Evolutionary conservation across 2,329 filamentous ascomycete genomes (phyloP).

Genomic region (Lecanoromycetidae sp.): DNA sequence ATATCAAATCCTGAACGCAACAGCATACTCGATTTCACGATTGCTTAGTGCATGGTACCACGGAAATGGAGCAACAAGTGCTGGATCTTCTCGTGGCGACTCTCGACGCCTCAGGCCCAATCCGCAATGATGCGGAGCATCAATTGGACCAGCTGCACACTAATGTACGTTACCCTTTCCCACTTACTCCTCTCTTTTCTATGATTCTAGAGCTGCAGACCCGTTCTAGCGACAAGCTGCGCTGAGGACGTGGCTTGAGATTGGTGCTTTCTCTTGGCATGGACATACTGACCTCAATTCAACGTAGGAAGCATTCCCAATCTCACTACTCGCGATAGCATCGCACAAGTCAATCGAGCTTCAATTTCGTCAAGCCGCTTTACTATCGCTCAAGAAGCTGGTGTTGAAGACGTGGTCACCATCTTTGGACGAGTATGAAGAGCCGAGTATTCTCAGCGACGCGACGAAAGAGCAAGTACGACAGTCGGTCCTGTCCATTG

Average conservation of each 20-base stretch:
- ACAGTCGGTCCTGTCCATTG: slow-evolving; percentile 62
- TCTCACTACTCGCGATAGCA: slow-evolving; percentile 69
- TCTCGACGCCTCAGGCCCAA: slow-evolving; percentile 61
- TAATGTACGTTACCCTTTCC: too few relatives aligned
- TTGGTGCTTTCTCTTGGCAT: too few relatives aligned
- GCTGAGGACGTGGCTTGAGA: too few relatives aligned
- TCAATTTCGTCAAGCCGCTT: slow-evolving; percentile 68
- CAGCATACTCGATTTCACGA: not conserved
- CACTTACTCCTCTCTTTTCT: too few relatives aligned
- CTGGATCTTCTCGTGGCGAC: slow-evolving; percentile 78
- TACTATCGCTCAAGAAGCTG: slow-evolving; percentile 70
- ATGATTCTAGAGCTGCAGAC: too few relatives aligned
- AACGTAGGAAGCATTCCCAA: slow-evolving; percentile 64
- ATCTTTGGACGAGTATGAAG: slow-evolving; percentile 58
- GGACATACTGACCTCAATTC: too few relatives aligned
- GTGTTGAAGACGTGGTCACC: slow-evolving; percentile 75
- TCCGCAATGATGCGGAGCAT: slow-evolving; percentile 75
- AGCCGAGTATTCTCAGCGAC: slow-evolving; percentile 53
- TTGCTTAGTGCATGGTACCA: not conserved
- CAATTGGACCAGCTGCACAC: slow-evolving; percentile 61
- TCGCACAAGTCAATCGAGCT: slow-evolving; percentile 60
- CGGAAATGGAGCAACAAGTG: slow-evolving; percentile 77
- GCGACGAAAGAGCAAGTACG: slow-evolving; percentile 62
- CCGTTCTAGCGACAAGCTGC: too few relatives aligned
- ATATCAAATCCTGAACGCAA: too few relatives aligned